Evolutionary conservation across 805 yeast species (phyloP).

Genomic region (Metschnikowia drakensbergensis): DNA sequence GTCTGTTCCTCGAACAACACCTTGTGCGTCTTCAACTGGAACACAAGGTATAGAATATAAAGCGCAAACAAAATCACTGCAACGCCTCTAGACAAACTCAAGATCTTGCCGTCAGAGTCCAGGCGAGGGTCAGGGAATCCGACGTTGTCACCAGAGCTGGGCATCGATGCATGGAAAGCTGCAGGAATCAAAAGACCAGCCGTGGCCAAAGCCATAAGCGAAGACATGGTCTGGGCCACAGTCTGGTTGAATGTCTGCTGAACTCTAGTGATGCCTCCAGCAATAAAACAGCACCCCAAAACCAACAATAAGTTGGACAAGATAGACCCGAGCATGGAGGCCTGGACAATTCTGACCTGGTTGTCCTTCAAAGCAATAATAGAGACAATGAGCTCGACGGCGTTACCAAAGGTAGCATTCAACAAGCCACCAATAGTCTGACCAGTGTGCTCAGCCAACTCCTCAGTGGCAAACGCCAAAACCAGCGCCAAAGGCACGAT

Average conservation of each 20-base stretch:
- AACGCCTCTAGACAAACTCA: constrained; percentile 81
- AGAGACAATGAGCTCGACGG: constrained; percentile 93
- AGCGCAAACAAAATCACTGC: constrained; percentile 72
- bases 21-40: constrained; percentile 87
- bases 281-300: constrained; percentile 90
- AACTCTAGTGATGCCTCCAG: constrained; percentile 83
- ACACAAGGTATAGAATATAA: constrained; percentile 73
- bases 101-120: constrained; percentile 45
- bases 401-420: constrained; percentile 97
- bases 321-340: constrained; percentile 94
- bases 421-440: constrained; percentile 89
- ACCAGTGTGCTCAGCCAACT: constrained; percentile 81
- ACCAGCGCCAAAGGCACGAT: constrained; percentile 90
- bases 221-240: constrained; percentile 97
- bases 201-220: constrained; percentile 85
- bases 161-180: constrained; percentile 85
- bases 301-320: constrained; percentile 85
- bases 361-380: constrained; percentile 81
- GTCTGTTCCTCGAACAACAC: constrained; percentile 60
- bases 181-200: constrained; percentile 92
- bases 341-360: constrained; percentile 92
- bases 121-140: constrained; percentile 39
- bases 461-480: constrained; percentile 90
- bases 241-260: constrained; percentile 92
- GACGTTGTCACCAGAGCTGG: constrained; percentile 34